phyloP scores from a whole-genome alignment of 1,284 basidiomycete genomes.

The Takashimella koratensis region DNA sequence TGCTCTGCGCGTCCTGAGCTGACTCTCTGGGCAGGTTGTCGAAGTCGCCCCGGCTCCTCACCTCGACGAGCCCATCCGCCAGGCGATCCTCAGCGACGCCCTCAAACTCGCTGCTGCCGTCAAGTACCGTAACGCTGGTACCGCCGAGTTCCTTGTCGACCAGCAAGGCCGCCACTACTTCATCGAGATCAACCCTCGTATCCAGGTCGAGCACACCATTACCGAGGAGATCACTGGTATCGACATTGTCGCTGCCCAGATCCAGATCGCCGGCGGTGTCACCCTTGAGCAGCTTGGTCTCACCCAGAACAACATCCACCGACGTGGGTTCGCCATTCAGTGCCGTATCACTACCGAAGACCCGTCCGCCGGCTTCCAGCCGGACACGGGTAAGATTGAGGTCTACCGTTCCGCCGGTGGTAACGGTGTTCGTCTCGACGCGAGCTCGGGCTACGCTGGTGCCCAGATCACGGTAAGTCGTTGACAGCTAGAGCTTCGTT shows the following conservation, averaged over 20 bases:
- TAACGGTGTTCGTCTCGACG: constrained; percentile 96
- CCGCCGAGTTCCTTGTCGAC: constrained; percentile 95
- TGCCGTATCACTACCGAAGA: constrained; percentile 99
- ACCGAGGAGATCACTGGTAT: constrained; percentile 99
- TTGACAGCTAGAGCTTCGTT: neutral
- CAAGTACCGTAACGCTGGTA: constrained; percentile 93
- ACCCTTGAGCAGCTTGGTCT: constrained; percentile 92
- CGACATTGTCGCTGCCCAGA: constrained; percentile 97
- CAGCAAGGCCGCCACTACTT: constrained; percentile 95
- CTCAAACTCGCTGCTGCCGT: constrained; percentile 91
- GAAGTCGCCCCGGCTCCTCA: constrained; percentile 97
- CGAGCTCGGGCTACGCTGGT: constrained; percentile 95
- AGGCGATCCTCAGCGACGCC: constrained; percentile 84
- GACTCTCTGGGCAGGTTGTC: constrained; percentile 59
- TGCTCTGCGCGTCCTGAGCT: no score
- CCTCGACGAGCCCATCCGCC: constrained; percentile 83
- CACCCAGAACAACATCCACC: constrained; percentile 93
- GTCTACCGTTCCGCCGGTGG: constrained; percentile 98
- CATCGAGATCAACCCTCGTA: constrained; percentile 97
- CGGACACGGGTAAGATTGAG: constrained; percentile 98
- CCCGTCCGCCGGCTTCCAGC: constrained; percentile 84
- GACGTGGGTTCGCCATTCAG: constrained; percentile 96
- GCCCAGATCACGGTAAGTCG: constrained; percentile 90
- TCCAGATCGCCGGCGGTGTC: constrained; percentile 96
- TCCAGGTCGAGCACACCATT: constrained; percentile 98